A percentile compares a stretch with the other conserved stretches of the same genome.
Conservation (phyloP, 192 early-diverging fungal species). For the Entomortierella lignicola region DNA sequence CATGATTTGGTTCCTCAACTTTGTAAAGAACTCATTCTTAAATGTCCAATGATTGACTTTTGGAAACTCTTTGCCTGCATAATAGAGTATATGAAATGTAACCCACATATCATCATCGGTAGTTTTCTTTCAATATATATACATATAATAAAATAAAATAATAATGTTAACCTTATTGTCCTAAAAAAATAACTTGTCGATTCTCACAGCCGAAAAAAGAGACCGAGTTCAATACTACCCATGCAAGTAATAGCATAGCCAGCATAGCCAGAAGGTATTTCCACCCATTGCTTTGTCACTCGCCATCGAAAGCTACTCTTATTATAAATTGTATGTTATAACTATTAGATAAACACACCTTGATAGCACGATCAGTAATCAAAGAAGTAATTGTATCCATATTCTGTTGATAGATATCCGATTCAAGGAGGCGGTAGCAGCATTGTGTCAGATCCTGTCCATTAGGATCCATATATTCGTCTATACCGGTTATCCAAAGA, state of each 20-base stretch:
- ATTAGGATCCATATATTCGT: constrained; percentile 55
- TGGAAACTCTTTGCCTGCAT: constrained; percentile 62
- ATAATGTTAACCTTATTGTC: no score
- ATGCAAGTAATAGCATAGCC: no score
- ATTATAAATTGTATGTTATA: no score
- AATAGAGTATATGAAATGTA: constrained; percentile 59
- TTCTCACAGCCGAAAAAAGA: no score
- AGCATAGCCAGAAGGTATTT: no score
- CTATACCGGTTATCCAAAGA: no score
- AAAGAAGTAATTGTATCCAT: background rate
- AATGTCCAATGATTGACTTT: constrained; percentile 59
- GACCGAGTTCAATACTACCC: no score
- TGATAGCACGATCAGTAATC: constrained; percentile 40
- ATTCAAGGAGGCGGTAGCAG: constrained; percentile 63
- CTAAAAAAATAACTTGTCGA: no score
- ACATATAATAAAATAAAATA: no score
- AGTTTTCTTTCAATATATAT: background rate
- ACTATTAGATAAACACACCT: constrained; percentile 24
- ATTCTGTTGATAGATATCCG: constrained; percentile 48
- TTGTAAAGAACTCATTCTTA: constrained; percentile 55
- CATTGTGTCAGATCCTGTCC: constrained; percentile 52
- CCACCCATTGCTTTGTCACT: no score
- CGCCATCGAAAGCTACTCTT: no score
- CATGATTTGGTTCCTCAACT: constrained; percentile 59
- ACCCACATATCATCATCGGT: constrained; percentile 52